Percentiles rank a stretch among this genome's conserved stretches.
Evolutionary conservation across 2,329 filamentous ascomycete species (phyloP).

Genomic region (Fusarium floridanum): DNA sequence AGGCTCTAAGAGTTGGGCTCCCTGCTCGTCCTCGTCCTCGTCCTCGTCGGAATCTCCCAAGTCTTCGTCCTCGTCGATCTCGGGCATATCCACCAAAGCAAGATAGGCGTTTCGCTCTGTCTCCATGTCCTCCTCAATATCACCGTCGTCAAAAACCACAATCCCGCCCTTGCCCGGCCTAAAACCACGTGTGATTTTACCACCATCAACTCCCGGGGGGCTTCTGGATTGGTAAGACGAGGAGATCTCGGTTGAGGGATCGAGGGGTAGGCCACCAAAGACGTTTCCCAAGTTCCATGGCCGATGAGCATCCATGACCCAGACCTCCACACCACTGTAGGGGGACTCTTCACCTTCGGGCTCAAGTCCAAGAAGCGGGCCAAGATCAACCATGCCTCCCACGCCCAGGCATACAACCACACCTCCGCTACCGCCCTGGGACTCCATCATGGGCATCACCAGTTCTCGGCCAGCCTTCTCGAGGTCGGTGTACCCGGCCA

Average conservation of each 20-base stretch:
- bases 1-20: slow-evolving; percentile 50
- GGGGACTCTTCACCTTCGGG: slow-evolving; percentile 74
- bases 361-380: slow-evolving; percentile 79
- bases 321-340: slow-evolving; percentile 90
- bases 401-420: slow-evolving; percentile 94
- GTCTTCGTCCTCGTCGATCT: slow-evolving; percentile 80
- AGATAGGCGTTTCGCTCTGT: slow-evolving; percentile 85
- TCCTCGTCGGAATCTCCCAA: slow-evolving; percentile 70
- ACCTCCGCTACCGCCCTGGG: slow-evolving; percentile 85
- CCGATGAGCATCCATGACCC: slow-evolving; percentile 90
- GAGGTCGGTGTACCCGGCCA: slow-evolving; percentile 92
- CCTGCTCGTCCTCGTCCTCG: slow-evolving; percentile 69
- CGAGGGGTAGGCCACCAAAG: slow-evolving; percentile 79
- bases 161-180: slow-evolving; percentile 86
- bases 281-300: slow-evolving; percentile 97
- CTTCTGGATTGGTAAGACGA: slow-evolving; percentile 64
- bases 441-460: slow-evolving; percentile 87
- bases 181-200: slow-evolving; percentile 79
- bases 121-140: slow-evolving; percentile 86
- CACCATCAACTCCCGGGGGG: slow-evolving; percentile 77
- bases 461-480: slow-evolving; percentile 82
- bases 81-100: slow-evolving; percentile 90
- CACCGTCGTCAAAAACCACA: slow-evolving; percentile 94
- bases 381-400: slow-evolving; percentile 90
- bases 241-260: slow-evolving; percentile 63